phyloP scores from a whole-genome alignment of 2,329 filamentous ascomycete genomes.

The Fusarium nelsonii region DNA sequence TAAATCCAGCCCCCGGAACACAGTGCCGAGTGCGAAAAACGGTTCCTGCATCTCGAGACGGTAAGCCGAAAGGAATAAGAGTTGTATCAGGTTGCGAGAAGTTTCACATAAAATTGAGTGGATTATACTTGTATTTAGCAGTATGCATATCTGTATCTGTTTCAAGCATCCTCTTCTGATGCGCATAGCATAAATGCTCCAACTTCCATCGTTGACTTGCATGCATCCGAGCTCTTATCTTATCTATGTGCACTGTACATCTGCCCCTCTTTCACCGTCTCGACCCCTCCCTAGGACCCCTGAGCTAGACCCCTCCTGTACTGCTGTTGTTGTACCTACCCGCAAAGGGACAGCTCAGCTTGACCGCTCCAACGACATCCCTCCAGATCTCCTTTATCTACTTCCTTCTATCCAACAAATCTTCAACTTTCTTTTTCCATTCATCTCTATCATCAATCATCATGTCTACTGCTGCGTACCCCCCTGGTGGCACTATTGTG shows the following conservation, averaged over 20 bases:
- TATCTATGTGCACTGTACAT: constrained; percentile 48
- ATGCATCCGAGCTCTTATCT: constrained; percentile 29
- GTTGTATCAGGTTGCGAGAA: too few species aligned
- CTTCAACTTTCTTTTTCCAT: constrained; percentile 12
- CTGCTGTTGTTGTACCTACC: constrained; percentile 31
- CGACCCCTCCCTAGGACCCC: constrained; percentile 40
- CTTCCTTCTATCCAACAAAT: constrained; percentile 23
- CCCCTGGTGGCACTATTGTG: constrained; percentile 82
- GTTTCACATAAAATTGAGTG: neutral
- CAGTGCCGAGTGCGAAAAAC: constrained; percentile 23
- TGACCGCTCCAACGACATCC: constrained; percentile 46
- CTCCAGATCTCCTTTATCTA: constrained; percentile 28
- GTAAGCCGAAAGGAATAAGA: neutral
- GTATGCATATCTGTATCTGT: neutral
- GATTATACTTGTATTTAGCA: neutral
- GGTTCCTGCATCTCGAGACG: neutral
- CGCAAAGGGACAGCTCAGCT: constrained; percentile 44
- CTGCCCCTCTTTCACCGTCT: constrained; percentile 46
- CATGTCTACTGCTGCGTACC: constrained; percentile 66
- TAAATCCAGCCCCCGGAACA: constrained; percentile 37
- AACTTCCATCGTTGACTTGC: neutral
- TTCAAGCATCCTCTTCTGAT: neutral
- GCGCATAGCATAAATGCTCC: neutral
- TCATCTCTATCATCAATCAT: constrained; percentile 43
- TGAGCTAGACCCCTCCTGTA: constrained; percentile 43